Conservation (phyloP, 495 filamentous ascomycete genomes). For the Penicillium cataractarum region DNA sequence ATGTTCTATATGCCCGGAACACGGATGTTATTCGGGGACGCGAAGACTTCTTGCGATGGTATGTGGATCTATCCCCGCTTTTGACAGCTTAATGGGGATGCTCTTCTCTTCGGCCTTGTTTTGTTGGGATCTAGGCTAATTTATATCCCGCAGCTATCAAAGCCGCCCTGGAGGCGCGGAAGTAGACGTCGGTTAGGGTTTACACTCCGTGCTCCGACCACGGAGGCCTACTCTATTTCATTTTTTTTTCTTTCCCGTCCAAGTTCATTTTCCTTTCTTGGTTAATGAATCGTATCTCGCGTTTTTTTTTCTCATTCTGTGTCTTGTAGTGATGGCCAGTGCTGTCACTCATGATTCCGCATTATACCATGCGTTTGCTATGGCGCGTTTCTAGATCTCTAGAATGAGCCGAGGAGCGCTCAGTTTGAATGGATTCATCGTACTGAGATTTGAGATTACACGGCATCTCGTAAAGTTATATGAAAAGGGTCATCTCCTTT, state of each 20-base stretch:
- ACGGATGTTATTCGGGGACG: constrained; percentile 85
- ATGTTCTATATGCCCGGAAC: constrained; percentile 87
- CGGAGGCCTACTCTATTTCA: neutral
- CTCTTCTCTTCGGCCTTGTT: neutral
- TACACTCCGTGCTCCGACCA: neutral
- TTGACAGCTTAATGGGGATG: neutral
- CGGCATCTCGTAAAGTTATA: neutral
- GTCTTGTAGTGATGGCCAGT: neutral
- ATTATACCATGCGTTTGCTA: constrained; percentile 1
- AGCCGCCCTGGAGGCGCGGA: constrained; percentile 43
- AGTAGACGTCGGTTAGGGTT: constrained; percentile 26
- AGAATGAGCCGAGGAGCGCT: neutral
- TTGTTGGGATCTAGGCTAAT: constrained; percentile 4
- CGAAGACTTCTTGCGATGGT: constrained; percentile 76
- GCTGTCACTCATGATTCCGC: constrained; percentile 1
- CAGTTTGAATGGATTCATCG: neutral
- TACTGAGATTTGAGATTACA: neutral
- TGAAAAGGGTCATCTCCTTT: neutral
- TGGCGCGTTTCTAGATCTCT: constrained; percentile 3
- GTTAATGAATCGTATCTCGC: too few relatives aligned
- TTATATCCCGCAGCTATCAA: constrained; percentile 40
- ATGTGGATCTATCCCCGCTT: constrained; percentile 15
- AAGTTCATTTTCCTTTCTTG: too few relatives aligned
- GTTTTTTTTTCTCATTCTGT: neutral
- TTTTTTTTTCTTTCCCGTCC: neutral